These are phyloP conservation scores for Penicillium sp. DNA, from an alignment of 2,329 filamentous ascomycete species.

Conservation along the genomic window DNA sequence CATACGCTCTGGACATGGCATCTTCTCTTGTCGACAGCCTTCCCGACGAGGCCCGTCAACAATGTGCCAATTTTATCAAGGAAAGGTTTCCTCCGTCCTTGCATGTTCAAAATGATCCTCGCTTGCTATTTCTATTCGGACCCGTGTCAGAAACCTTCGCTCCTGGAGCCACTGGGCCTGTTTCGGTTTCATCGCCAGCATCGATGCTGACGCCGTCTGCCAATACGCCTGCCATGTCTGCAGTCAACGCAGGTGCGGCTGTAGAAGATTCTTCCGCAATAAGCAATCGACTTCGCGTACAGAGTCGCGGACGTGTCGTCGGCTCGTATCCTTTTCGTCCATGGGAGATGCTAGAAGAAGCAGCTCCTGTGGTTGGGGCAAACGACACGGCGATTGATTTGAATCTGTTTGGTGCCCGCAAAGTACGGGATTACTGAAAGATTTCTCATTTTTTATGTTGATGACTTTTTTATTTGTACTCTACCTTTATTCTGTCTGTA, in stretches of 20 bases:
- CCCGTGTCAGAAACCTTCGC: slow-evolving; percentile 26
- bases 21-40: slow-evolving; percentile 42
- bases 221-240: slow-evolving; percentile 18
- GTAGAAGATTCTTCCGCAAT: slow-evolving; percentile 26
- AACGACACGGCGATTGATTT: slow-evolving; percentile 45
- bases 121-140: slow-evolving; percentile 41
- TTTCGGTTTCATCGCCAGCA: slow-evolving; percentile 30
- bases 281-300: slow-evolving; percentile 32
- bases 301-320: slow-evolving; percentile 32
- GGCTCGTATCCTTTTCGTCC: slow-evolving; percentile 35
- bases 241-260: slow-evolving; percentile 16
- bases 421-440: slow-evolving; percentile 23
- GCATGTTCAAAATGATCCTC: slow-evolving; percentile 36
- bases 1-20: slow-evolving; percentile 43
- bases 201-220: slow-evolving; percentile 22
- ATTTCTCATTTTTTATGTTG: background rate
- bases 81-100: slow-evolving; percentile 39
- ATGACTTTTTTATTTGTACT: background rate
- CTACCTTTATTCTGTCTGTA: background rate
- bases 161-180: slow-evolving; percentile 19
- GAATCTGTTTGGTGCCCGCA: slow-evolving; percentile 39
- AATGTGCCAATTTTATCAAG: slow-evolving; percentile 40
- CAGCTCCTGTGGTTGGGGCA: slow-evolving; percentile 40
- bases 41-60: slow-evolving; percentile 40
- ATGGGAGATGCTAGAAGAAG: slow-evolving; percentile 45